Evolutionary conservation across 1,139 yeast genomes (phyloP), one percentile per base, ranked within the genome.

Genomic region (Suhomyces bribrorum): DNA sequence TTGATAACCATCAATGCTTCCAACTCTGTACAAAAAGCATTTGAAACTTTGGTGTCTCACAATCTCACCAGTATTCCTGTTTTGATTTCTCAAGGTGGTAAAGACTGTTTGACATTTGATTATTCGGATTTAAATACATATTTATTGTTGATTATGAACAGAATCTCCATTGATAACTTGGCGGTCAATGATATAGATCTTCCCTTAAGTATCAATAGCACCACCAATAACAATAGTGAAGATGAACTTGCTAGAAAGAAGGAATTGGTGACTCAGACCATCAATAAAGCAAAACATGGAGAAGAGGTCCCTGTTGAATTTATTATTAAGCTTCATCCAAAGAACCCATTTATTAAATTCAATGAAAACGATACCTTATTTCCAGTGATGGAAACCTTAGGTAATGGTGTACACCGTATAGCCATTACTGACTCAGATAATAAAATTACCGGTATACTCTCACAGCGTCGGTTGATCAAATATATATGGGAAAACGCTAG

Each of bases 401-500:
- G 96, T 15, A 79, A 85, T 35, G 97, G 97, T 7, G 96, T 88
- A 7, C 97, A 92, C 62, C 75, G 97, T 56, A 79, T 90, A 28
- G 96, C 97, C 14, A 86, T 90, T 44, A 78, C 86, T 9, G 76
- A 83, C 54, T 62, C 68, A 22, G 64, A 45, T 48, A 63, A 50
- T 13, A 52, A 54, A 32, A 77, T 85, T 34, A 76, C 81, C 3
- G 97, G 97, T 41, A 79, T 92, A 13, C 72, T 92, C 38, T 87
- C 96, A 0, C 97, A 90, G 63, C 80, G 97, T 61, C 77, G 97
- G 53, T 68, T 88, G 50, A 77, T 89, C 42, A 78, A 79, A 50
- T 90, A 78, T 59, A 69, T 90, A 48, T 90, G 97, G 97, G 95
- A 87, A 41, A 87, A 90, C 56, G 95, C 95, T 18, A 75, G 96